Evolutionary conservation across 2,329 filamentous ascomycete genomes (phyloP).

Genomic region (Drechslerella dactyloides): DNA sequence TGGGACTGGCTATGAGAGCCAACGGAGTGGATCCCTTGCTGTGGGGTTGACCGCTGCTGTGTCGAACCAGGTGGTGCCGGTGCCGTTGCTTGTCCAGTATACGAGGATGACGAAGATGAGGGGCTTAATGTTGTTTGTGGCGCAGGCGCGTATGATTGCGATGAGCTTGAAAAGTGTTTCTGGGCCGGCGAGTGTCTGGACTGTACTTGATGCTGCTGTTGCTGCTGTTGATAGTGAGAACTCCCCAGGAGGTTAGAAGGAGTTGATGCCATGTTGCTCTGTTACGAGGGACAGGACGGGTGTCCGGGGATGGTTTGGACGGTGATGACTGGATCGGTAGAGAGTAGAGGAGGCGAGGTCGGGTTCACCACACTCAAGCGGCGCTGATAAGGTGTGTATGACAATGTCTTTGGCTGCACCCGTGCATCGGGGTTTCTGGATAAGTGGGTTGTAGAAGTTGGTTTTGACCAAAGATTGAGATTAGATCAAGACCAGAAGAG

Average conservation of each 20-base stretch:
- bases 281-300: background rate
- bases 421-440: too few relatives aligned
- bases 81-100: constrained; percentile 63
- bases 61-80: constrained; percentile 60
- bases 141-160: constrained; percentile 69
- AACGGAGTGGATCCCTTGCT: constrained; percentile 17
- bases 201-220: constrained; percentile 9
- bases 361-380: too few relatives aligned
- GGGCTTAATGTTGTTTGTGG: constrained; percentile 64
- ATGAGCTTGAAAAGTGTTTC: constrained; percentile 76
- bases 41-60: constrained; percentile 16
- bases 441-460: too few relatives aligned
- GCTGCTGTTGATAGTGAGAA: constrained; percentile 30
- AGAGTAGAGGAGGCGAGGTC: background rate
- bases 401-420: too few relatives aligned
- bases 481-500: too few relatives aligned
- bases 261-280: constrained; percentile 22
- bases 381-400: too few relatives aligned
- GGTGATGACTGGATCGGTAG: background rate
- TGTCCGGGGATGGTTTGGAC: background rate
- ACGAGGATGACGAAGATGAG: constrained; percentile 60
- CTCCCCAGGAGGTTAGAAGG: constrained; percentile 24
- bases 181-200: constrained; percentile 58
- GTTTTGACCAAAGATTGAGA: too few relatives aligned
- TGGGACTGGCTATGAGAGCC: constrained; percentile 11